Evolutionary conservation across 2,329 filamentous ascomycete genomes (phyloP).

Genomic region (Stagonosporopsis rhizophila): DNA sequence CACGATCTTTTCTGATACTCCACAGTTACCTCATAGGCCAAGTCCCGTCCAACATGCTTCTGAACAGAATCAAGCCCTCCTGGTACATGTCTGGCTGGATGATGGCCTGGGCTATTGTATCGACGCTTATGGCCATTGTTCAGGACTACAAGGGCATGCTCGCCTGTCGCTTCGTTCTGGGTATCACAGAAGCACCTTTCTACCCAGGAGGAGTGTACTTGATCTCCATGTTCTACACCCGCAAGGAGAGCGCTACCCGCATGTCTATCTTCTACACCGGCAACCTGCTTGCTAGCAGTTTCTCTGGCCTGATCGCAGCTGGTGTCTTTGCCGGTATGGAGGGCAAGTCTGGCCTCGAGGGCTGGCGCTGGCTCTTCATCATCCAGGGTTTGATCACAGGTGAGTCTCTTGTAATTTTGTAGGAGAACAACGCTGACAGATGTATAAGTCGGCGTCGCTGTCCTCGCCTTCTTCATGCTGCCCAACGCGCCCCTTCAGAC

Average conservation of each 20-base stretch:
- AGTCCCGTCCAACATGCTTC: conserved; percentile 54
- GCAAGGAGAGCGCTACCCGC: conserved; percentile 44
- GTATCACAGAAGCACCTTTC: conserved; percentile 40
- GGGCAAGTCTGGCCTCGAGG: conserved; percentile 48
- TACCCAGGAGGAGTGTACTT: conserved; percentile 46
- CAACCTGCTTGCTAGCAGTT: conserved; percentile 49
- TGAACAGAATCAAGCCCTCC: conserved; percentile 43
- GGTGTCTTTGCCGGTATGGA: conserved; percentile 47
- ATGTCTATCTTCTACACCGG: conserved; percentile 49
- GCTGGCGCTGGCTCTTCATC: conserved; percentile 55
- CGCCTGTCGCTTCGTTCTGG: conserved; percentile 33
- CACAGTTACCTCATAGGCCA: conserved; percentile 36
- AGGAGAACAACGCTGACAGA: background rate
- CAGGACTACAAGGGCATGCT: conserved; percentile 44
- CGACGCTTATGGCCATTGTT: conserved; percentile 36
- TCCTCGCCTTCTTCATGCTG: conserved; percentile 27
- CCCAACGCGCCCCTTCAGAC: conserved; percentile 40
- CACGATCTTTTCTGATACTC: conserved; percentile 28
- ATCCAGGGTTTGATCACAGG: conserved; percentile 49
- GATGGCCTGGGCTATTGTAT: conserved; percentile 46
- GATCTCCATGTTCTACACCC: conserved; percentile 48
- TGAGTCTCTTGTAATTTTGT: conserved; percentile 5
- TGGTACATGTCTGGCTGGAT: conserved; percentile 44
- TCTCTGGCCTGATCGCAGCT: conserved; percentile 53
- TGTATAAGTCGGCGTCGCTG: conserved; percentile 11